A percentile compares a stretch with the other conserved stretches of the same genome.
Conservation (phyloP, 1,284 basidiomycete genomes). For the Microbotryum lychnidis-dioicae region DNA sequence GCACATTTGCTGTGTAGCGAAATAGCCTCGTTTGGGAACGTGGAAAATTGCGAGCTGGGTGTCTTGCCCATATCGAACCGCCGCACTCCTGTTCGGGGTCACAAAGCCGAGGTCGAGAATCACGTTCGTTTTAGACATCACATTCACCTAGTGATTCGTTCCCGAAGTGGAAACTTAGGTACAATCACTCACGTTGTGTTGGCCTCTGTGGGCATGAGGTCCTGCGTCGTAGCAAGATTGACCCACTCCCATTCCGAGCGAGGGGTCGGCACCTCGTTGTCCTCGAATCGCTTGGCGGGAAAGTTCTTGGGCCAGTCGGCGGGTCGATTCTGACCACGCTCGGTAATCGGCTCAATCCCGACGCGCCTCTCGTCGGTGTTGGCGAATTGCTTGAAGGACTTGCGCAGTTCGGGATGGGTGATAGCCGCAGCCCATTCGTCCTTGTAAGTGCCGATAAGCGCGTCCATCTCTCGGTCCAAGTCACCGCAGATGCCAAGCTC, state of each 20-base stretch:
- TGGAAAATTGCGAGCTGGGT: slow-evolving; percentile 62
- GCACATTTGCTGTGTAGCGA: slow-evolving; percentile 59
- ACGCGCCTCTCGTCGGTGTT: slow-evolving; percentile 54
- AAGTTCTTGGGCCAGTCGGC: slow-evolving; percentile 61
- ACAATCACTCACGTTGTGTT: slow-evolving; percentile 8
- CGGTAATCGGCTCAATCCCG: slow-evolving; percentile 52
- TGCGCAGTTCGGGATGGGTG: slow-evolving; percentile 49
- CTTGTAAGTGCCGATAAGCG: slow-evolving; percentile 57
- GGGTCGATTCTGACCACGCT: slow-evolving; percentile 59
- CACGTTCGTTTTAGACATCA: too few relatives aligned
- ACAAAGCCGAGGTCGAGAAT: too few relatives aligned
- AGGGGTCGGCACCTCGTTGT: slow-evolving; percentile 37
- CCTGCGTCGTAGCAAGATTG: slow-evolving; percentile 48
- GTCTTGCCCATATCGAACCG: slow-evolving; percentile 58
- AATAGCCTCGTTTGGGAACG: slow-evolving; percentile 53
- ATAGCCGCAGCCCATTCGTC: slow-evolving; percentile 64
- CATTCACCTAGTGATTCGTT: slow-evolving; percentile 29
- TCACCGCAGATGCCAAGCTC: slow-evolving; percentile 65
- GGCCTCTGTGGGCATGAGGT: slow-evolving; percentile 49
- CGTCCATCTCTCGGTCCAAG: slow-evolving; percentile 62
- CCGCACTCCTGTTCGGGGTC: slow-evolving; percentile 43
- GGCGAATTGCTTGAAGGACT: slow-evolving; percentile 59
- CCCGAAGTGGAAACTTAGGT: slow-evolving; percentile 17
- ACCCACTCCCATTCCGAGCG: slow-evolving; percentile 57
- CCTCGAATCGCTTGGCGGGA: slow-evolving; percentile 17